A percentile compares a stretch with the other conserved stretches of the same genome.
Evolutionary conservation across 2,329 filamentous ascomycete genomes (phyloP).

Genomic region (Dichotomopilus funicola): DNA sequence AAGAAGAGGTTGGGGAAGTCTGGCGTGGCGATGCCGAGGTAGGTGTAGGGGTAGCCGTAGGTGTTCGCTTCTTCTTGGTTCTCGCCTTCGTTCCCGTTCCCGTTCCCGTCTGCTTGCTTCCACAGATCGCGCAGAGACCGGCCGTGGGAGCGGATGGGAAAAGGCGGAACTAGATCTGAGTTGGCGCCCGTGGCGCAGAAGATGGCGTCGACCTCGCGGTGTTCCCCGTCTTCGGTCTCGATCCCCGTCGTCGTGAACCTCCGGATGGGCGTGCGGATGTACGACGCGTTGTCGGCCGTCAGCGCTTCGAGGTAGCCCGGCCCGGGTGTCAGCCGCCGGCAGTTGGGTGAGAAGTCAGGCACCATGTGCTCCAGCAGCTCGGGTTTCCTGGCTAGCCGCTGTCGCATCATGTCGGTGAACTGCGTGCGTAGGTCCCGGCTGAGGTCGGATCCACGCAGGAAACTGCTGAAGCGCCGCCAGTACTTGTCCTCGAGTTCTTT

Average conservation of each 20-base stretch:
- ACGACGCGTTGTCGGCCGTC: slow-evolving; percentile 54
- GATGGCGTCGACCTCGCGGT: slow-evolving; percentile 55
- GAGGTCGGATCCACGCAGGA: slow-evolving; percentile 45
- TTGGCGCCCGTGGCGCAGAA: slow-evolving; percentile 66
- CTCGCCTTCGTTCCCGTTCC: slow-evolving; percentile 30
- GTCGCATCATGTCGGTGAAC: slow-evolving; percentile 48
- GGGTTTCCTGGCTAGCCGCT: slow-evolving; percentile 47
- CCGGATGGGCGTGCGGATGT: slow-evolving; percentile 50
- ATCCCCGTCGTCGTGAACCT: slow-evolving; percentile 55
- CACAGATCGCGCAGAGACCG: slow-evolving; percentile 45
- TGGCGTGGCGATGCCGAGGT: slow-evolving; percentile 54
- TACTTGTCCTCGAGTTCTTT: slow-evolving; percentile 42
- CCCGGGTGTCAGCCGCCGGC: slow-evolving; percentile 58
- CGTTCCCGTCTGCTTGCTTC: slow-evolving; percentile 30
- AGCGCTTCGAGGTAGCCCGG: slow-evolving; percentile 63
- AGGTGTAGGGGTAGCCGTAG: slow-evolving; percentile 56
- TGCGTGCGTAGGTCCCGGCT: slow-evolving; percentile 42
- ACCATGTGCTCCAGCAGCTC: slow-evolving; percentile 50
- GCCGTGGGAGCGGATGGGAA: slow-evolving; percentile 53
- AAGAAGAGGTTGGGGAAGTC: slow-evolving; percentile 64
- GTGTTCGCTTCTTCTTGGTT: slow-evolving; percentile 34
- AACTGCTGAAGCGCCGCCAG: slow-evolving; percentile 50
- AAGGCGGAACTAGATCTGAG: slow-evolving; percentile 42
- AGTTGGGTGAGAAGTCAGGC: slow-evolving; percentile 49
- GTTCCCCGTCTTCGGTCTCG: slow-evolving; percentile 49